phyloP scores from a whole-genome alignment of 371 early-diverging fungal species.

The Rhizomucor pusillus region DNA sequence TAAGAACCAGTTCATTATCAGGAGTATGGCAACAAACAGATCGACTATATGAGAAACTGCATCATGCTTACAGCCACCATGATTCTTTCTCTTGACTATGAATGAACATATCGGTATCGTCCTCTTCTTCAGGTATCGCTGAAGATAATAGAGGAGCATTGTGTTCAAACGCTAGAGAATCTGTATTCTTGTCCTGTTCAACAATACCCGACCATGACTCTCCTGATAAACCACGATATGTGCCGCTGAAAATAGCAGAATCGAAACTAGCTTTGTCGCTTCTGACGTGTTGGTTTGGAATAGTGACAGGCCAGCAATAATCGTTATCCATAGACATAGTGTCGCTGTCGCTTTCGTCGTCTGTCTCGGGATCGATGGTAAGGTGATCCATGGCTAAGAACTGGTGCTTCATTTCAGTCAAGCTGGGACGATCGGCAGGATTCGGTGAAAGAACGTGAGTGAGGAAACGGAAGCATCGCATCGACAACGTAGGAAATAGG shows the following conservation, averaged over 20 bases:
- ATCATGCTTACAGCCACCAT: conserved; percentile 34
- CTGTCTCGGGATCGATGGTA: conserved; percentile 31
- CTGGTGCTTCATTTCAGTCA: conserved; percentile 31
- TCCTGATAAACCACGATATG: conserved; percentile 16
- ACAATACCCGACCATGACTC: conserved; percentile 47
- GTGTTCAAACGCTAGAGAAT: conserved; percentile 2
- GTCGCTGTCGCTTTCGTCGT: conserved; percentile 18
- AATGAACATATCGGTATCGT: conserved; percentile 37
- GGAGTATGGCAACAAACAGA: too few species aligned
- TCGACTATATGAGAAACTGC: neutral
- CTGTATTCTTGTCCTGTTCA: conserved; percentile 21
- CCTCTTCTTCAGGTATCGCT: conserved; percentile 19
- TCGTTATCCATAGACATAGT: conserved; percentile 4
- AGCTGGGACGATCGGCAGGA: conserved; percentile 33
- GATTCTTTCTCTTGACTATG: conserved; percentile 43
- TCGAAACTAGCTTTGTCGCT: conserved; percentile 31
- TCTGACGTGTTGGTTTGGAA: conserved; percentile 19
- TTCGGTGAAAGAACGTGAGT: conserved; percentile 21
- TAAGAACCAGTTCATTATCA: too few species aligned
- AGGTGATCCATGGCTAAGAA: conserved; percentile 26
- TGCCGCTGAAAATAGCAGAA: conserved; percentile 41
- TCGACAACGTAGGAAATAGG: conserved; percentile 10
- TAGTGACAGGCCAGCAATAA: conserved; percentile 24
- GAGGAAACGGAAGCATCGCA: conserved; percentile 33
- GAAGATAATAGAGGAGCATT: neutral